These are phyloP conservation scores for Nigrospora osmanthi DNA, from an alignment of 2,329 filamentous ascomycete species.

Conservation along the genomic window DNA sequence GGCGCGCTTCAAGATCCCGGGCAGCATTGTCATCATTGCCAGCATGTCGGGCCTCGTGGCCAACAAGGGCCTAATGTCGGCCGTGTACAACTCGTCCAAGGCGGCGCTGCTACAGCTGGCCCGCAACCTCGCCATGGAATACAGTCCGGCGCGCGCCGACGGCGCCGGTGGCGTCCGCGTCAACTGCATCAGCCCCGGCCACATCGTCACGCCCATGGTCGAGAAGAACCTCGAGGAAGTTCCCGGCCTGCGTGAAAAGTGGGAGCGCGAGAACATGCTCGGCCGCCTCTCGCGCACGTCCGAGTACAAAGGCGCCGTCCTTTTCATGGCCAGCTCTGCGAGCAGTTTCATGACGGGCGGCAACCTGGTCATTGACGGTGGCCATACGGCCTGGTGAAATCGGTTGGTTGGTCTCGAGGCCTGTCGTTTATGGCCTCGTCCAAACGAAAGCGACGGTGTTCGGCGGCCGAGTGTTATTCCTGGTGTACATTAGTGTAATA, in stretches of 20 bases:
- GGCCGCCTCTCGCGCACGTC: slow-evolving; percentile 47
- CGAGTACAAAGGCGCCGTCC: slow-evolving; percentile 53
- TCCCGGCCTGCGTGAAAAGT: slow-evolving; percentile 50
- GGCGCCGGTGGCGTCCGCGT: slow-evolving; percentile 52
- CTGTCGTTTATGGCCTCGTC: no score
- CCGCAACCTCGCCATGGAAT: slow-evolving; percentile 56
- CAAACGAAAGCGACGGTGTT: no score
- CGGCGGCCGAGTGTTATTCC: no score
- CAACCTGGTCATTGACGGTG: slow-evolving; percentile 12
- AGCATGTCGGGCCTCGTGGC: slow-evolving; percentile 48
- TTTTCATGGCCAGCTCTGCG: slow-evolving; percentile 54
- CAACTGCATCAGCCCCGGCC: slow-evolving; percentile 62
- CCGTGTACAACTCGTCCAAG: slow-evolving; percentile 62
- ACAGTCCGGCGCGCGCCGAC: slow-evolving; percentile 36
- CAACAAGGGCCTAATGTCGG: slow-evolving; percentile 52
- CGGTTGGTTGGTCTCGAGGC: no score
- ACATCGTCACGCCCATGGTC: slow-evolving; percentile 67
- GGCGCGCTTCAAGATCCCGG: slow-evolving; percentile 39
- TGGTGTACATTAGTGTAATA: no score
- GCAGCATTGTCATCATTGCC: slow-evolving; percentile 49
- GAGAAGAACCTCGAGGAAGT: slow-evolving; percentile 61
- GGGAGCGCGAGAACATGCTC: slow-evolving; percentile 70
- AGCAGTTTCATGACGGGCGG: slow-evolving; percentile 49
- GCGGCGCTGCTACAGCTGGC: slow-evolving; percentile 56
- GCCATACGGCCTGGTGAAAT: slow-evolving; percentile 9